Base-by-base conservation (phyloP, 108 stramenopile species). In the Hondaea fermentalgiana region DNA sequence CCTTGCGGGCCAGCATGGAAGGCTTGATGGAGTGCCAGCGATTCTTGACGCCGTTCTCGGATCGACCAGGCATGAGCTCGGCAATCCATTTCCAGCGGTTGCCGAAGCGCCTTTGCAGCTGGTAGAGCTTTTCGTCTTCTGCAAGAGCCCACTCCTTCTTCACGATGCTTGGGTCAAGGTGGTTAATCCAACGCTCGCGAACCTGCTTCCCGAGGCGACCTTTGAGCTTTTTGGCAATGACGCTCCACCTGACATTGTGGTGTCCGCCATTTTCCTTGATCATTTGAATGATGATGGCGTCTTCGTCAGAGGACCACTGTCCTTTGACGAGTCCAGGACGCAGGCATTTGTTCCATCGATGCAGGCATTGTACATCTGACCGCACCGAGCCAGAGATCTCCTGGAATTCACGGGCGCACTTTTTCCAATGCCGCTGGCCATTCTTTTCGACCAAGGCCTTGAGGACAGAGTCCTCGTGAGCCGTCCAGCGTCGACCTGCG, bases 141-240 rank as follows among this genome's bases (percentile, higher is more conserved):
- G 96, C 95, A 55, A 92, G 92, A n/a, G 95, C 96, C 98, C 98
- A 99, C 71, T 96, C 96, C 6, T 94, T 93, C 91, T 98, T 98
- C 42, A 96, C 96, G 69, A 99, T 97, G 90, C 94, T 95, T 8
- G 98, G 98, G 91, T 97, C 95, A 8, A 99, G 91, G 89, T 99
- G 98, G 90, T 99, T 99, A 92, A 97, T 97, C 97, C 97, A 99
- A 17, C 98, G 95, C 90, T 99, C 98, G 43, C 98, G 97, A 83
- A 98, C 98, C 93, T 99, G 98, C 90, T 99, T 99, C 5, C 98
- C 98, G 21, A 99, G 94, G 0, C 98, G 93, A 43, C 98, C 98
- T 44, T 96, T 96, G 55, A 99, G 92, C 87, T 96, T 95, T 44
- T 96, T 89, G 16, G 98, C 97, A 90, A 99, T 98, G 88, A 96